Evolutionary conservation across 2,329 filamentous ascomycete genomes (phyloP).

Genomic region (Xylaria sp.): DNA sequence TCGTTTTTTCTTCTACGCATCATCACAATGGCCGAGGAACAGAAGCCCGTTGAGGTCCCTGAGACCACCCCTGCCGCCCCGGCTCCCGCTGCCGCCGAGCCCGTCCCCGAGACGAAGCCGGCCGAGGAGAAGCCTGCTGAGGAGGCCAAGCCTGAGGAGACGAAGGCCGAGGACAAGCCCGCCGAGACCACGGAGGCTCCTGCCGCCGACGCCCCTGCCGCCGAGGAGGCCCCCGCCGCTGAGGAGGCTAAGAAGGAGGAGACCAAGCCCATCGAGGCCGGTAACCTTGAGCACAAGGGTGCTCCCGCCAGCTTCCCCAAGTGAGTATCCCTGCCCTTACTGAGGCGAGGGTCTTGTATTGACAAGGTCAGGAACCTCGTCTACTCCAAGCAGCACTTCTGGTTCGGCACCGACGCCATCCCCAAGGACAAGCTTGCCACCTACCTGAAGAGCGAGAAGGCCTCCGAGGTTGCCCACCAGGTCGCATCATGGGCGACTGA

Average conservation of each 20-base stretch:
- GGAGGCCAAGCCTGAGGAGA: constrained; percentile 46
- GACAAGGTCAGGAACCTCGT: constrained; percentile 70
- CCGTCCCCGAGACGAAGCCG: constrained; percentile 38
- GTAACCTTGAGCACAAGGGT: constrained; percentile 85
- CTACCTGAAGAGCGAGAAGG: constrained; percentile 90
- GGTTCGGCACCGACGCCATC: constrained; percentile 74
- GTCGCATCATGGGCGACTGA: constrained; percentile 87
- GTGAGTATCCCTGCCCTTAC: constrained; percentile 56
- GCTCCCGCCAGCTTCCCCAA: constrained; percentile 81
- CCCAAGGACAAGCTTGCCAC: constrained; percentile 72
- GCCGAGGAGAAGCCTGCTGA: constrained; percentile 34
- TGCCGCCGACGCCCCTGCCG: constrained; percentile 42
- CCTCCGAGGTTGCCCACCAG: constrained; percentile 71
- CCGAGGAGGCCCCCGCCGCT: constrained; percentile 32
- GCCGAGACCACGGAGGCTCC: constrained; percentile 46
- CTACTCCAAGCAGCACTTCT: constrained; percentile 93
- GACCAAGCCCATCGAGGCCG: constrained; percentile 76
- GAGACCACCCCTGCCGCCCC: constrained; percentile 49
- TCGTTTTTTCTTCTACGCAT: constrained; percentile 37
- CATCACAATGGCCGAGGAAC: constrained; percentile 71
- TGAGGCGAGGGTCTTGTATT: neutral
- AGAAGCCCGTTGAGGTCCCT: constrained; percentile 68
- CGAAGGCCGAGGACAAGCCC: constrained; percentile 44
- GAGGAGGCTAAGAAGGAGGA: constrained; percentile 53
- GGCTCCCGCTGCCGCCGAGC: constrained; percentile 40